Evolutionary conservation across 768 basidiomycete genomes (phyloP), one percentile per base, ranked within the genome.

Genomic region (Phanerodontia chrysosporium): DNA sequence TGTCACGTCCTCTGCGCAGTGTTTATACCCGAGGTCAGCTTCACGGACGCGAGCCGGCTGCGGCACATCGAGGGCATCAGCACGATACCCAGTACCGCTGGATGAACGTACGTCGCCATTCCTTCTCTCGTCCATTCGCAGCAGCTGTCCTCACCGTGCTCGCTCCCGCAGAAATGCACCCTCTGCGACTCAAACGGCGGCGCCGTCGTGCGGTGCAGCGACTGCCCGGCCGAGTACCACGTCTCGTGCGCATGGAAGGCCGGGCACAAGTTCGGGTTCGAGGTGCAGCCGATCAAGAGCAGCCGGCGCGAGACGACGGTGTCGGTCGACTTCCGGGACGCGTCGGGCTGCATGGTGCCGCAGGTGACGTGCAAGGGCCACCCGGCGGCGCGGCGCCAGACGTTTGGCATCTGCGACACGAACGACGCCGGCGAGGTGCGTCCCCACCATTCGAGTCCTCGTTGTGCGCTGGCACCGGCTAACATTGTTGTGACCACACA

Each of bases 261-360:
- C 42, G 89, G 89, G 0, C 84, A 89, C 75, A 87, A 79, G 64
- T 95, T 98, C 64, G 95, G 92, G 28, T 97, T 99, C 72, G 95
- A 98, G 75, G 83, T 98, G 42, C 88, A 89, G 66, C 81, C 87
- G 92, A 85, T 90, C 12, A 93, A 93, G 74, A 83, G 83, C 54
- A 89, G 83, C 60, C 80, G 89, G 52, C 79, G 89, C 51, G 91
- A 92, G 55, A 79, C 79, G 0, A 82, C 82, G 1, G 77, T 81
- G 29, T 78, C 79, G 2, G 83, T 89, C 18, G 86, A 83, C 32
- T 95, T 94, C 77, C 89, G 85, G 65, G 87, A 87, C 21, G 85
- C 86, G 69, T 76, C 83, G 18, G 94, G 95, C 1, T 83, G 83
- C 67, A 91, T 97, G 86, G 80, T 78, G 51, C 82, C 93, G 1